Conservation (phyloP, 2,329 filamentous ascomycete genomes). For the Rhinocladiella mackenziei region DNA sequence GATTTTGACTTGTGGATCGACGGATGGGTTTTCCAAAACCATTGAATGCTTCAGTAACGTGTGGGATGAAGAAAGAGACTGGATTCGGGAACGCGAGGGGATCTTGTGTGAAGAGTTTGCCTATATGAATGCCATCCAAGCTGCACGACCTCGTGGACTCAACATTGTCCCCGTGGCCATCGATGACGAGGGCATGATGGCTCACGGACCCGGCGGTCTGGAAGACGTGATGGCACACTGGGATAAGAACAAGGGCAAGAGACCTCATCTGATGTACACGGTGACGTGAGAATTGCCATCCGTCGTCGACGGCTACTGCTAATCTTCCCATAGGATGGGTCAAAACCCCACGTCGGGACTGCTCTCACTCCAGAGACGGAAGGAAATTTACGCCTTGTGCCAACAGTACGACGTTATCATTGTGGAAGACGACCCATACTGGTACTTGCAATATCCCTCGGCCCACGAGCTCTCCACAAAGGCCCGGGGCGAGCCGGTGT, state of each 20-base stretch:
- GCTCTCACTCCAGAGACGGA: conserved; percentile 67
- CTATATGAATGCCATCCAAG: conserved; percentile 72
- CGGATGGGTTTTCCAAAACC: conserved; percentile 78
- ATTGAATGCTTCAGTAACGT: conserved; percentile 71
- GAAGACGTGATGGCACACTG: conserved; percentile 76
- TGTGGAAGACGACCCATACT: conserved; percentile 92
- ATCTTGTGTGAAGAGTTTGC: conserved; percentile 75
- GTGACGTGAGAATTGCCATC: conserved; percentile 64
- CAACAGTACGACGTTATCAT: conserved; percentile 85
- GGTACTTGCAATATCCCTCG: conserved; percentile 85
- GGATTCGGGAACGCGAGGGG: conserved; percentile 66
- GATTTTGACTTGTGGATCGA: conserved; percentile 74
- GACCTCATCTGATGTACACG: conserved; percentile 83
- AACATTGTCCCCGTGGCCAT: conserved; percentile 70
- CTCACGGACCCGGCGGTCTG: conserved; percentile 67
- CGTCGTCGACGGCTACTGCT: conserved; percentile 8
- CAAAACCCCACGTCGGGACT: conserved; percentile 83
- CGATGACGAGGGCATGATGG: conserved; percentile 76
- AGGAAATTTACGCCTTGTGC: conserved; percentile 75
- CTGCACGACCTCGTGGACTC: conserved; percentile 63
- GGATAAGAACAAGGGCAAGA: conserved; percentile 68
- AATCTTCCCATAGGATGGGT: conserved; percentile 60
- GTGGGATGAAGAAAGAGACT: conserved; percentile 67
- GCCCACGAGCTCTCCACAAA: conserved; percentile 47
- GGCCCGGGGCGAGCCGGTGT: conserved; percentile 31